These are phyloP conservation scores for Begonia fuchsioides DNA, from an alignment of 306 rosid genomes.

Conservation along the genomic window DNA sequence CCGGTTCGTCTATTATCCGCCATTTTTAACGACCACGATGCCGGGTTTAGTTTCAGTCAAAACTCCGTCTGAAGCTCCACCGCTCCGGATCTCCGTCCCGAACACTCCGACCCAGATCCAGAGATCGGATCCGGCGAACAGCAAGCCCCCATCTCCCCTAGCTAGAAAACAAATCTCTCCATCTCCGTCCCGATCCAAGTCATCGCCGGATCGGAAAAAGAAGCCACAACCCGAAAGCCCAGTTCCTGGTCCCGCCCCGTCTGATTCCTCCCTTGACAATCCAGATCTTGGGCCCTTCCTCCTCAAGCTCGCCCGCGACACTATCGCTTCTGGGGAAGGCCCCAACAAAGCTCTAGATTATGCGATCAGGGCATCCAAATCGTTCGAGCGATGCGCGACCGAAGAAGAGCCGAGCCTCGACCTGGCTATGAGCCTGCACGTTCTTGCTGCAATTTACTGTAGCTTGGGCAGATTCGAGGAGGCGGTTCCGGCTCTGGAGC, in stretches of 20 bases:
- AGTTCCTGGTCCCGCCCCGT: constrained; percentile 17
- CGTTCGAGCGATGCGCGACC: constrained; percentile 31
- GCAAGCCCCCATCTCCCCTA: constrained; percentile 5
- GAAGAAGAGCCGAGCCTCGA: constrained; percentile 49
- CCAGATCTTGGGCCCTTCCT: constrained; percentile 71
- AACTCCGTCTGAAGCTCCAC: constrained; percentile 26
- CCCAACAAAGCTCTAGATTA: constrained; percentile 55
- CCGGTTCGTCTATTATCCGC: not conserved
- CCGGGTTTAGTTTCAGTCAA: constrained; percentile 17
- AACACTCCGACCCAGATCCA: constrained; percentile 15
- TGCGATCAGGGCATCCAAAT: constrained; percentile 49
- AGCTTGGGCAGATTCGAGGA: constrained; percentile 49
- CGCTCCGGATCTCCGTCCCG: constrained; percentile 18
- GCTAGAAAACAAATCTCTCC: constrained; percentile 18
- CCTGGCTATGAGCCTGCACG: constrained; percentile 54
- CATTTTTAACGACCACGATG: constrained; percentile 17
- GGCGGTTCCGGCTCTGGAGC: constrained; percentile 43
- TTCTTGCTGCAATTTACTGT: constrained; percentile 55
- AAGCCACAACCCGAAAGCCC: constrained; percentile 56
- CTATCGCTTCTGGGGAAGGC: constrained; percentile 45
- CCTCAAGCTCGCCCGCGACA: constrained; percentile 61
- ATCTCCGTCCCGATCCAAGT: constrained; percentile 3
- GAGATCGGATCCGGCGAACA: constrained; percentile 6
- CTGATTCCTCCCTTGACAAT: constrained; percentile 39
- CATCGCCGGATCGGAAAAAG: constrained; percentile 36